These are phyloP conservation scores for Komagataella populi DNA, from an alignment of 805 yeast species.

Conservation along the genomic window DNA sequence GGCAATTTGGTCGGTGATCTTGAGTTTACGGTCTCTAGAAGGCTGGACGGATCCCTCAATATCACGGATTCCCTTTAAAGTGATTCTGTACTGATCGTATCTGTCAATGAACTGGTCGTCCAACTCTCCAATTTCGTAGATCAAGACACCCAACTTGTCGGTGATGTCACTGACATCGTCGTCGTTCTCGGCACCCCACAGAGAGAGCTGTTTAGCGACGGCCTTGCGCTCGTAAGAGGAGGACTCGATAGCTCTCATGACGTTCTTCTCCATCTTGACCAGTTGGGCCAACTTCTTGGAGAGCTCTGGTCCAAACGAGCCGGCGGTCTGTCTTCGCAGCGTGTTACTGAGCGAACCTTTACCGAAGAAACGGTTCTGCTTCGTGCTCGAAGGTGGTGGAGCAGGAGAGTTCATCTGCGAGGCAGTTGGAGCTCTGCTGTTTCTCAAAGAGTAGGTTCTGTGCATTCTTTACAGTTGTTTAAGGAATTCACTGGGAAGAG, in stretches of 20 bases:
- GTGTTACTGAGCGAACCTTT: slow-evolving; percentile 45
- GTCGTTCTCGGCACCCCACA: slow-evolving; percentile 83
- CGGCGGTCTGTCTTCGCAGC: slow-evolving; percentile 64
- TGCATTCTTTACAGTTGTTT: slow-evolving; percentile 46
- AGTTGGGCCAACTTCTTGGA: slow-evolving; percentile 60
- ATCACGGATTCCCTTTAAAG: slow-evolving; percentile 69
- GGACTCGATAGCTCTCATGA: slow-evolving; percentile 65
- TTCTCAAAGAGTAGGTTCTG: slow-evolving; percentile 95
- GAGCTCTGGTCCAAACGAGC: slow-evolving; percentile 69
- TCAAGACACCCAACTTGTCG: slow-evolving; percentile 73
- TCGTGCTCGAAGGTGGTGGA: slow-evolving; percentile 89
- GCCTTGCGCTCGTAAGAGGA: slow-evolving; percentile 68
- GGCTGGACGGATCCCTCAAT: slow-evolving; percentile 85
- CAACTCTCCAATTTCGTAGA: slow-evolving; percentile 73
- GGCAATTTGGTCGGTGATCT: slow-evolving; percentile 77
- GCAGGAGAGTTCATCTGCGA: slow-evolving; percentile 89
- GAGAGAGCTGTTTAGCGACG: slow-evolving; percentile 68
- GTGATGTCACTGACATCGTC: slow-evolving; percentile 81
- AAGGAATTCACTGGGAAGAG: neutral
- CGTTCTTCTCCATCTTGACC: slow-evolving; percentile 73
- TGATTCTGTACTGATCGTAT: slow-evolving; percentile 76
- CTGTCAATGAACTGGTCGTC: slow-evolving; percentile 81
- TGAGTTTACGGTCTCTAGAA: slow-evolving; percentile 74
- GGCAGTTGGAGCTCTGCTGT: slow-evolving; percentile 93
- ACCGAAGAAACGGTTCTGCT: slow-evolving; percentile 78